Base-by-base conservation (phyloP, 352 stramenopile species). In the Pseudoperonospora humuli region DNA sequence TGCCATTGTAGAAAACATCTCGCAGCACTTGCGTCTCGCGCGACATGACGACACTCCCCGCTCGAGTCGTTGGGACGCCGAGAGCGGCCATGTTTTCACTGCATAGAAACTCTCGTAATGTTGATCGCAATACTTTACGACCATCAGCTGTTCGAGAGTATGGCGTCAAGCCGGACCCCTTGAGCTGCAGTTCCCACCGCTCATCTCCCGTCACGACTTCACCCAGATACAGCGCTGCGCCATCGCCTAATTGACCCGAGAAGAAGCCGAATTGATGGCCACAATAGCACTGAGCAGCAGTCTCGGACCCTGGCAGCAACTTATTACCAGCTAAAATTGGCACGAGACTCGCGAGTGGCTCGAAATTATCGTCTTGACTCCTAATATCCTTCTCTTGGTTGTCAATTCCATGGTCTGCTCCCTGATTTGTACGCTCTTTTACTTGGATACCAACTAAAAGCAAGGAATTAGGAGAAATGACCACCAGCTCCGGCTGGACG, bases 71-170 rank as follows among this genome's bases (percentile, higher is more conserved):
- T 0, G 84, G 81, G 4, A 99, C 79, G 1, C 86, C 81, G 0
- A 98, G 70, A 18, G 80, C 76, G 54, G 97, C 81, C 93, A 99
- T 98, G 29, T 96, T 84, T 65, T 99, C 95, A 46, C 76, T 96
- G 7, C 87, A 94, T 3, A 99, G 62, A 54, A 98, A 99, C 76
- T 99, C 96, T 33, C 96, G 76, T 47, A 99, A 79, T 21, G 86
- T 97, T 2, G 90, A 98, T 31, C 96, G 69, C 29, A 87, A 48
- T 18, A 93, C 93, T 52, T 96, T 96, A 17, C 95, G 70, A 26
- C 95, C 95, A 60, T 98, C 95, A 1, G 86, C 94, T 19, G 80
- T 85, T 26, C 96, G 76, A 38, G 91, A 97, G 64, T 93, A 99
- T 2, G 95, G 94, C 2, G 96, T 99, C 40, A 80, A 81, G 0